These are phyloP conservation scores for Boletus rex-veris DNA, from an alignment of 768 basidiomycete species.

Conservation along the genomic window DNA sequence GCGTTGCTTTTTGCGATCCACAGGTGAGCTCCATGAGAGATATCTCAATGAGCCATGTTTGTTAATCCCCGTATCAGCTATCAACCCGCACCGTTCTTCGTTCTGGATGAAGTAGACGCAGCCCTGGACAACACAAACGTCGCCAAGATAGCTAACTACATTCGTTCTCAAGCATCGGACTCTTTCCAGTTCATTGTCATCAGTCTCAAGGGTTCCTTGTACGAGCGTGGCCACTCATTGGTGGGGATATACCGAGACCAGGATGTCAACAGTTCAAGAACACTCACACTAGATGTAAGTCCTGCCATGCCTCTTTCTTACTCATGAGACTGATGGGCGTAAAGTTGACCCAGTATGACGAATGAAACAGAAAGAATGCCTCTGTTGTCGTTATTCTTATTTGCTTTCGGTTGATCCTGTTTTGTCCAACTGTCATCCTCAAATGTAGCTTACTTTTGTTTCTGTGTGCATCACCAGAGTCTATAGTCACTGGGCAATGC, in stretches of 20 bases:
- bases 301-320: neutral
- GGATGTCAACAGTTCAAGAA: constrained; percentile 87
- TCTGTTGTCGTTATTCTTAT: constrained; percentile 23
- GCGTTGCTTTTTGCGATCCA: constrained; percentile 96
- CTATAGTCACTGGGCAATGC: too few relatives aligned
- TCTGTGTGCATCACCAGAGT: too few relatives aligned
- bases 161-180: constrained; percentile 77
- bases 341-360: constrained; percentile 30
- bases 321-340: constrained; percentile 5
- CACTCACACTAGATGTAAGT: constrained; percentile 84
- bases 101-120: constrained; percentile 97
- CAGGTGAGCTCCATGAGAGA: constrained; percentile 46
- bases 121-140: constrained; percentile 99
- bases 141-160: constrained; percentile 91
- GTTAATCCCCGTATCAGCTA: constrained; percentile 50
- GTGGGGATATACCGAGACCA: constrained; percentile 96
- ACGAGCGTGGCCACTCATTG: constrained; percentile 84
- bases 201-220: constrained; percentile 90
- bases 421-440: neutral
- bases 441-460: neutral
- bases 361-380: constrained; percentile 12
- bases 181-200: constrained; percentile 96
- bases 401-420: constrained; percentile 15
- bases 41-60: neutral
- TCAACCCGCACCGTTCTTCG: constrained; percentile 96